These are phyloP conservation scores for Lentinula novae-zelandiae DNA, from an alignment of 1,284 basidiomycete species.

Conservation along the genomic window DNA sequence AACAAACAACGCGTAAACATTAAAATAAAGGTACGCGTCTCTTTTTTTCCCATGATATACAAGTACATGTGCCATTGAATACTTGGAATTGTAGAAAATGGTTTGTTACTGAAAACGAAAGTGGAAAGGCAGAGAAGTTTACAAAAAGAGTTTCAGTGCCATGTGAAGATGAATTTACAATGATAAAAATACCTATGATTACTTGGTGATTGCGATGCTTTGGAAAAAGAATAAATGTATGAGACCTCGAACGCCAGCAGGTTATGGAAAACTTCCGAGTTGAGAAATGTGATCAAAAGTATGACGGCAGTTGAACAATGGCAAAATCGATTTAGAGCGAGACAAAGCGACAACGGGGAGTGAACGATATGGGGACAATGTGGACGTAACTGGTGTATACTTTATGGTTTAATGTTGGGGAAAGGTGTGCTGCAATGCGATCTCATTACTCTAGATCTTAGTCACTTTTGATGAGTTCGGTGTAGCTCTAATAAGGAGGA, in stretches of 20 bases:
- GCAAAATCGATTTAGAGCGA: not conserved
- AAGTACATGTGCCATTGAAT: no score
- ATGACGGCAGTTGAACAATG: no score
- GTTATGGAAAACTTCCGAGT: not conserved
- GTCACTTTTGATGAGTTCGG: not conserved
- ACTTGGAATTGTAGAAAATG: no score
- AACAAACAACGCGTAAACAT: conserved; percentile 3
- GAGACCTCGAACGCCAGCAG: not conserved
- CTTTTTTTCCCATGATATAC: no score
- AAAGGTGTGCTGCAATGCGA: not conserved
- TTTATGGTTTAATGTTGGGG: not conserved
- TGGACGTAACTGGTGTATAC: not conserved
- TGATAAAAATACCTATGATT: not conserved
- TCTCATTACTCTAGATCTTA: not conserved
- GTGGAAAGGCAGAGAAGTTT: not conserved
- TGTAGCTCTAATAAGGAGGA: conserved; percentile 41
- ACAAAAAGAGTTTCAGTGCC: not conserved
- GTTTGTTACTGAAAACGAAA: not conserved
- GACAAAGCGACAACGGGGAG: not conserved
- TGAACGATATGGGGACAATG: not conserved
- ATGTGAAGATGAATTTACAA: not conserved
- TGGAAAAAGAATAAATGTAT: not conserved
- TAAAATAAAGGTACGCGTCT: no score
- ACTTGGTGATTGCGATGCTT: not conserved
- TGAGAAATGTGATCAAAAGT: no score